phyloP scores from a whole-genome alignment of 2,329 filamentous ascomycete species.

The Cercospora beticola region DNA sequence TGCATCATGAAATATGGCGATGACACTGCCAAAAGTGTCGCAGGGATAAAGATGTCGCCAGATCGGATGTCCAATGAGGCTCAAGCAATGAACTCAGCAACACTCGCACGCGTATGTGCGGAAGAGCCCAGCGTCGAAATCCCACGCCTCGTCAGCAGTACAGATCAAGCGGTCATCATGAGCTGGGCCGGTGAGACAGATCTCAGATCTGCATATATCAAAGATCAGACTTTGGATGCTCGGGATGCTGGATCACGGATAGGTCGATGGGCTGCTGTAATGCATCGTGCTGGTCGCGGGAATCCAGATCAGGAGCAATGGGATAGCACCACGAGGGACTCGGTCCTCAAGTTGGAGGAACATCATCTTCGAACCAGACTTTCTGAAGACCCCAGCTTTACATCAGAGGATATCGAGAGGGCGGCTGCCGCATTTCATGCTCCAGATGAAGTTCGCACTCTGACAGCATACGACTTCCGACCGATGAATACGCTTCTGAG shows the following conservation, averaged over 20 bases:
- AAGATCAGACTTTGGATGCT: conserved; percentile 6
- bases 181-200: conserved; percentile 13
- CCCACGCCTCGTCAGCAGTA: conserved; percentile 4
- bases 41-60: conserved; percentile 3
- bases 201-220: conserved; percentile 2
- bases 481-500: background rate
- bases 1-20: conserved; percentile 19
- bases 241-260: background rate
- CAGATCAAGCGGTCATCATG: conserved; percentile 15
- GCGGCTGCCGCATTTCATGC: background rate
- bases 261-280: background rate
- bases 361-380: background rate
- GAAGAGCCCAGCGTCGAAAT: conserved; percentile 14
- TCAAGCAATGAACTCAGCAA: conserved; percentile 1
- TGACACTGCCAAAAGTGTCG: conserved; percentile 1
- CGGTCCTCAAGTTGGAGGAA: background rate
- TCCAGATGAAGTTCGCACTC: background rate
- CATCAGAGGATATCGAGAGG: background rate
- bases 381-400: background rate
- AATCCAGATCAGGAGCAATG: background rate
- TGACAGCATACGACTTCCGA: background rate
- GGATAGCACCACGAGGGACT: background rate
- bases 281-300: background rate
- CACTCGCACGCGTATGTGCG: background rate
- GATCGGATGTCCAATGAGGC: conserved; percentile 12